phyloP scores from a whole-genome alignment of 495 filamentous ascomycete genomes.

The Schizothecium vesticola region DNA sequence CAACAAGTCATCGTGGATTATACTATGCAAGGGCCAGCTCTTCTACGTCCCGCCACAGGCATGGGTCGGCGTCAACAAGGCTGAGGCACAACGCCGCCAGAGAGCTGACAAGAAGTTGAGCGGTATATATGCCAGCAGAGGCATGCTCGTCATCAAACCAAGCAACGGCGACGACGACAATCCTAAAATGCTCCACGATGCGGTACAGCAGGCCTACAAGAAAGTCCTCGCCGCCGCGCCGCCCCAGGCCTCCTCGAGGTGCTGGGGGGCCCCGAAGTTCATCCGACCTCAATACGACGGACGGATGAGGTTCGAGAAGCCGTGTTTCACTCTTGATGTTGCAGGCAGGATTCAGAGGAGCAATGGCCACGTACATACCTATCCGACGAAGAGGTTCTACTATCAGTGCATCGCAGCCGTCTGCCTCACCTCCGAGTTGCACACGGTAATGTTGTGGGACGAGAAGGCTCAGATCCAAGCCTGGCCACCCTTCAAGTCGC shows the following conservation, averaged over 20 bases:
- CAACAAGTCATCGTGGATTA: not conserved
- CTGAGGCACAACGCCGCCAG: not conserved
- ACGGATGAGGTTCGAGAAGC: not conserved
- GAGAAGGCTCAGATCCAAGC: not conserved
- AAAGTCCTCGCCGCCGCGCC: not conserved
- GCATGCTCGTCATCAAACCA: not conserved
- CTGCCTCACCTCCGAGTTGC: not conserved
- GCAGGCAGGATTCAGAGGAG: not conserved
- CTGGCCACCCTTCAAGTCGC: not conserved
- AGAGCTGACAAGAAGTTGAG: not conserved
- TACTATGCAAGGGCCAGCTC: not conserved
- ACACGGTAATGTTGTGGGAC: not conserved
- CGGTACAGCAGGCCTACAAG: not conserved
- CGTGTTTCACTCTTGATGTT: not conserved
- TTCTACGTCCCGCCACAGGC: not conserved
- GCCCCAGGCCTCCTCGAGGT: not conserved
- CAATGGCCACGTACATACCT: not conserved
- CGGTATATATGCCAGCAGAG: not conserved
- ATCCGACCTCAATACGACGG: not conserved
- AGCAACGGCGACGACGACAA: not conserved
- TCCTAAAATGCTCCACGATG: not conserved
- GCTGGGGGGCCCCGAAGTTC: not conserved
- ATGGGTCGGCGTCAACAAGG: not conserved
- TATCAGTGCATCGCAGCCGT: not conserved
- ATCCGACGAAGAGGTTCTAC: not conserved